Conservation (phyloP, 1,284 basidiomycete genomes). For the Ceratobasidium sp. region DNA sequence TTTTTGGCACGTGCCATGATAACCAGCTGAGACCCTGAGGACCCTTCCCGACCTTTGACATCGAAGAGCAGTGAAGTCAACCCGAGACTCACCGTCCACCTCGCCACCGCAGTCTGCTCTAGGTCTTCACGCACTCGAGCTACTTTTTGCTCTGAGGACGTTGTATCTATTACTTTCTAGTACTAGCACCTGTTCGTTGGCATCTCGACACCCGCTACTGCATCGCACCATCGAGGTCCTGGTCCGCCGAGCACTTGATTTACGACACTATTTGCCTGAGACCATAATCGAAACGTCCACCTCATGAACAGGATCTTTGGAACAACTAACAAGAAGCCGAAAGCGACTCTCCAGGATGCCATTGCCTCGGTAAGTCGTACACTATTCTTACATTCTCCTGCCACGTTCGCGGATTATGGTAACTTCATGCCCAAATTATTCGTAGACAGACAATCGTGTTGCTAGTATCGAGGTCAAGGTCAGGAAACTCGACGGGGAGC, state of each 20-base stretch:
- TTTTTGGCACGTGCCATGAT: constrained; percentile 10
- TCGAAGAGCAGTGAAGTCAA: constrained; percentile 20
- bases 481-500: constrained; percentile 95
- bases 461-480: constrained; percentile 97
- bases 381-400: constrained; percentile 20
- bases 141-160: neutral
- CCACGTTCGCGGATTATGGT: constrained; percentile 27
- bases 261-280: constrained; percentile 12
- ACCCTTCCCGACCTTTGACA: neutral
- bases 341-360: constrained; percentile 89
- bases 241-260: neutral
- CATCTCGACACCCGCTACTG: constrained; percentile 3
- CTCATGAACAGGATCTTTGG: constrained; percentile 75
- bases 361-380: constrained; percentile 76
- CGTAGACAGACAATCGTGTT: constrained; percentile 88
- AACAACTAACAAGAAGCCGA: constrained; percentile 76
- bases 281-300: constrained; percentile 14
- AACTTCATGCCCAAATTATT: constrained; percentile 42
- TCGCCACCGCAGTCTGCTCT: constrained; percentile 31
- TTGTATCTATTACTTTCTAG: neutral
- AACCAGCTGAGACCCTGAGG: constrained; percentile 8
- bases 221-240: neutral
- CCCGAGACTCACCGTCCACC: constrained; percentile 15
- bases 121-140: neutral
- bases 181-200: constrained; percentile 1